These are phyloP conservation scores for Leccinum incarnatum DNA, from an alignment of 768 basidiomycete species.

Conservation along the genomic window DNA sequence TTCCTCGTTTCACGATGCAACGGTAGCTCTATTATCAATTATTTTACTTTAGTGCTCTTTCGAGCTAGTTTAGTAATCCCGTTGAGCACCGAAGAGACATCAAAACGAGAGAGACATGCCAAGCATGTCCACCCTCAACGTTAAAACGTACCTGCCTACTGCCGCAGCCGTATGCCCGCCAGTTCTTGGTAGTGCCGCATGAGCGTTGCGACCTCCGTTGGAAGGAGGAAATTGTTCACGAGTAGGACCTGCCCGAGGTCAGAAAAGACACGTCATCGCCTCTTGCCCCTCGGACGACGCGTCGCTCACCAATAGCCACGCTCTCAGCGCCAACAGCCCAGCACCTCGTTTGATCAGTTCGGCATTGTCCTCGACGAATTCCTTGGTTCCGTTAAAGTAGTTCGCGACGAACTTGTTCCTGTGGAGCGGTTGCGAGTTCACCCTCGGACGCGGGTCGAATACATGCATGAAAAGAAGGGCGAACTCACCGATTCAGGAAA, in stretches of 20 bases:
- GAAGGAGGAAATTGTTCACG: constrained; percentile 52
- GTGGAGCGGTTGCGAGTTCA: background rate
- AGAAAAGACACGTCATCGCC: background rate
- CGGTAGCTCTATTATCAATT: background rate
- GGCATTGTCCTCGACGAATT: constrained; percentile 63
- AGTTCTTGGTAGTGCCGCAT: constrained; percentile 54
- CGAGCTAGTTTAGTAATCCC: background rate
- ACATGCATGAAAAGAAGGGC: background rate
- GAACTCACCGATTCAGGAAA: constrained; percentile 50
- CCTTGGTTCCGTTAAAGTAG: constrained; percentile 49
- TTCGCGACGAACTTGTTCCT: constrained; percentile 57
- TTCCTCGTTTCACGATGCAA: no score
- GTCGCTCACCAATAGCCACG: constrained; percentile 54
- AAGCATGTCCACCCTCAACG: background rate
- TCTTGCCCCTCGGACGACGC: background rate
- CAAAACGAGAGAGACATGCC: background rate
- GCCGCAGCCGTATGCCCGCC: constrained; percentile 45
- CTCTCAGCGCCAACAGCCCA: constrained; percentile 61
- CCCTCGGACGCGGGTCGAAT: background rate
- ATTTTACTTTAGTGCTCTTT: background rate
- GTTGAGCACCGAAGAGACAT: background rate
- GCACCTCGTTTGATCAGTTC: constrained; percentile 65
- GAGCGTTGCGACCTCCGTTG: constrained; percentile 46
- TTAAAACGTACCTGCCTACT: background rate
- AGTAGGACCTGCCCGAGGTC: constrained; percentile 45